phyloP scores from a whole-genome alignment of 192 early-diverging fungal species.

The Coemansia guatemalensis region DNA sequence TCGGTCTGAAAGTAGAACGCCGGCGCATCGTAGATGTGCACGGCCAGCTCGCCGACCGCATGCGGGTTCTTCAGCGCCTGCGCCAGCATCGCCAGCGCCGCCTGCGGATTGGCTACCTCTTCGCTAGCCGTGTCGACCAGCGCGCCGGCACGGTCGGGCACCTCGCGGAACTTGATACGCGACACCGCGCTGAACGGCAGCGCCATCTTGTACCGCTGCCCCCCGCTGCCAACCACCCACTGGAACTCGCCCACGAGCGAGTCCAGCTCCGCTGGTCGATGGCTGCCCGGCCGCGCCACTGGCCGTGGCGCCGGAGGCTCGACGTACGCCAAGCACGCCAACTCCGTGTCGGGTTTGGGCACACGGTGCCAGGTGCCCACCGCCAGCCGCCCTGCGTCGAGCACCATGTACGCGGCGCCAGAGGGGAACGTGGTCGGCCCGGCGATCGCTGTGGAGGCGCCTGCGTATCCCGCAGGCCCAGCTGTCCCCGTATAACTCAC shows the following conservation, averaged over 20 bases:
- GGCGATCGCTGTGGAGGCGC: not conserved
- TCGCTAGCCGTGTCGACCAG: slow-evolving; percentile 35
- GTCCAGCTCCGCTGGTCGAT: slow-evolving; percentile 51
- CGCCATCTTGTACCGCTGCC: slow-evolving; percentile 54
- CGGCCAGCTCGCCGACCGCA: slow-evolving; percentile 44
- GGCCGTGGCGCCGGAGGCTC: slow-evolving; percentile 49
- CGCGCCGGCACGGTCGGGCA: slow-evolving; percentile 29
- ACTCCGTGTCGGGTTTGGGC: slow-evolving; percentile 44
- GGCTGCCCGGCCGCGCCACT: slow-evolving; percentile 52
- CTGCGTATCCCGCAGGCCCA: not conserved
- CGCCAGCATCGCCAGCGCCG: slow-evolving; percentile 35
- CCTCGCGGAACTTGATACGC: slow-evolving; percentile 48
- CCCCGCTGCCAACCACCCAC: slow-evolving; percentile 48
- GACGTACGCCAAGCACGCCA: slow-evolving; percentile 47
- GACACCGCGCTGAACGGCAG: slow-evolving; percentile 47
- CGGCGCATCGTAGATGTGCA: slow-evolving; percentile 46
- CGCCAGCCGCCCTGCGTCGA: slow-evolving; percentile 35
- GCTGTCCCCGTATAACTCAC: not conserved
- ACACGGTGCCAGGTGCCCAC: slow-evolving; percentile 51
- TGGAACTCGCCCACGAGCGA: slow-evolving; percentile 52
- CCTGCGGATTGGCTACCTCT: slow-evolving; percentile 39
- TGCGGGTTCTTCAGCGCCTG: slow-evolving; percentile 43
- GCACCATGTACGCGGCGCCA: slow-evolving; percentile 47
- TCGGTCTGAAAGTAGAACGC: slow-evolving; percentile 42
- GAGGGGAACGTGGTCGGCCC: not conserved